Conservation (phyloP, 2,329 filamentous ascomycete genomes). For the Dactylellina drechsleri region DNA sequence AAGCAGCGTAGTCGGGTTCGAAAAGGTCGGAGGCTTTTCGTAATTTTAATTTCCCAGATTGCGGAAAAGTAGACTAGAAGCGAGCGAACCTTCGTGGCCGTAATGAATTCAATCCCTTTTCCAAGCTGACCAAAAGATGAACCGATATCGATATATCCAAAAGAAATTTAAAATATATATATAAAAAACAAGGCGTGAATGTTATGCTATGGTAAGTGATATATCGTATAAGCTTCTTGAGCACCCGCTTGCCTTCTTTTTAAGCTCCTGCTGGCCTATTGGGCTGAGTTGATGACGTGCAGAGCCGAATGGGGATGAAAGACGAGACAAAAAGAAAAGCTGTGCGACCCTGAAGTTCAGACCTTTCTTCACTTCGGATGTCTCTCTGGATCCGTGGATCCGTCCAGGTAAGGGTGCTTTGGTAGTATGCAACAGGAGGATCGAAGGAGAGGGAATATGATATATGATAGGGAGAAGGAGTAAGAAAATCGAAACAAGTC, state of each 20-base stretch:
- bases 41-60: conserved; percentile 9
- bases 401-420: conserved; percentile 45
- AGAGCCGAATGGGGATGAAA: not conserved
- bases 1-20: not conserved
- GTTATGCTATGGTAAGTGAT: not conserved
- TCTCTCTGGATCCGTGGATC: conserved; percentile 33
- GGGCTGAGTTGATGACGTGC: conserved; percentile 43
- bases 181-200: conserved; percentile 3
- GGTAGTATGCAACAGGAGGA: conserved; percentile 3
- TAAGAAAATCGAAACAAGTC: conserved; percentile 27
- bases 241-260: conserved; percentile 28
- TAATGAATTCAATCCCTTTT: not conserved
- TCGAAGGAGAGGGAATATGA: not conserved
- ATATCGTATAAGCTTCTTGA: not conserved
- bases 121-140: too few species aligned
- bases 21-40: not conserved
- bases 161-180: not conserved
- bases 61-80: conserved; percentile 7
- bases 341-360: conserved; percentile 28
- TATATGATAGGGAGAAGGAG: not conserved
- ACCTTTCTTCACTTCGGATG: conserved; percentile 24
- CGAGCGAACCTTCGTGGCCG: not conserved
- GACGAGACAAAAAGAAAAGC: conserved; percentile 4
- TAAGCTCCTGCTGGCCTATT: conserved; percentile 17
- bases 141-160: not conserved